A percentile compares a stretch with the other conserved stretches of the same genome.
Conservation (phyloP, 2,329 filamentous ascomycete genomes). For the Endothia cerciana region DNA sequence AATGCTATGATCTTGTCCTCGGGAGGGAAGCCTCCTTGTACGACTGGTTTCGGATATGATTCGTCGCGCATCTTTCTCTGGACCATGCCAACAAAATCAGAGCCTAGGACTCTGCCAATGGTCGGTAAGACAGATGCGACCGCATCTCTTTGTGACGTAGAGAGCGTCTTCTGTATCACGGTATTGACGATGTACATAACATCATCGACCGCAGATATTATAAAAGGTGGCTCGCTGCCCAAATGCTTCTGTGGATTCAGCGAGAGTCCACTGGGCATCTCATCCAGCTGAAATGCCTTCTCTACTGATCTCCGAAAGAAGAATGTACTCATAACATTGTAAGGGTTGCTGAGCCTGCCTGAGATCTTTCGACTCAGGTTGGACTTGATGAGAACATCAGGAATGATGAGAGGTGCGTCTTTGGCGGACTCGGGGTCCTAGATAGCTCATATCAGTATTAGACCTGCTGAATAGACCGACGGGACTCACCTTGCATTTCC, state of each 20-base stretch:
- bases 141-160: conserved; percentile 81
- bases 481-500: conserved; percentile 77
- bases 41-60: conserved; percentile 79
- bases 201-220: conserved; percentile 94
- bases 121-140: conserved; percentile 78
- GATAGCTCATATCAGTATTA: conserved; percentile 34
- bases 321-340: conserved; percentile 92
- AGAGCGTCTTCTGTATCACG: conserved; percentile 82
- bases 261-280: conserved; percentile 78
- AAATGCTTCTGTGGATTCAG: conserved; percentile 74
- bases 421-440: conserved; percentile 57
- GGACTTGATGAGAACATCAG: conserved; percentile 76
- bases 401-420: conserved; percentile 64
- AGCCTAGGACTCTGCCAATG: conserved; percentile 77
- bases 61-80: conserved; percentile 98
- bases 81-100: conserved; percentile 95
- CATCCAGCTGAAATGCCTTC: conserved; percentile 96
- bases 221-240: conserved; percentile 81
- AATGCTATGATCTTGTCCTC: conserved; percentile 90
- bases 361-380: conserved; percentile 79
- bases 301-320: conserved; percentile 96
- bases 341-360: conserved; percentile 74
- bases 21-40: conserved; percentile 81
- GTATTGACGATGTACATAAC: conserved; percentile 99
- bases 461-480: conserved; percentile 27